A percentile compares a stretch with the other conserved stretches of the same genome.
Evolutionary conservation across 441 rosid species (phyloP).

Genomic region (Gossypium schwendimanii): DNA sequence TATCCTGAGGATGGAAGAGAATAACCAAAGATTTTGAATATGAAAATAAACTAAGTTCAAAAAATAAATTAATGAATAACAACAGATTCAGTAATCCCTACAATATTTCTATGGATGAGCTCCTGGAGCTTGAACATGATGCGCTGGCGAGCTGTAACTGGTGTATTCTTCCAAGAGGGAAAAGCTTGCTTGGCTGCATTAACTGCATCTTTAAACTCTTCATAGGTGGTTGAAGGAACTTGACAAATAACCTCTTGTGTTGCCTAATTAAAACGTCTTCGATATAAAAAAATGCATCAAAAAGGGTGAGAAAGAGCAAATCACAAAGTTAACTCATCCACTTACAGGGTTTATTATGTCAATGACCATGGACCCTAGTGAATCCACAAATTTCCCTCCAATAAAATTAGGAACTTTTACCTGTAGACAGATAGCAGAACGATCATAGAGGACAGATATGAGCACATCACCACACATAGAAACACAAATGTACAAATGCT

Average conservation of each 20-base stretch:
- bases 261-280: conserved; percentile 30
- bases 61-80: background rate
- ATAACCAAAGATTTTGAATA: conserved; percentile 5
- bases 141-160: conserved; percentile 44
- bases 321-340: background rate
- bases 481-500: background rate
- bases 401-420: conserved; percentile 46
- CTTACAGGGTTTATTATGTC: conserved; percentile 65
- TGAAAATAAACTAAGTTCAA: background rate
- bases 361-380: conserved; percentile 29
- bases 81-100: conserved; percentile 14
- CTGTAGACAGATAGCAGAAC: conserved; percentile 13
- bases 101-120: conserved; percentile 51
- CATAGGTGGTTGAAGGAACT: conserved; percentile 44
- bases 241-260: conserved; percentile 54
- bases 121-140: conserved; percentile 61
- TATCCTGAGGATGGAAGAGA: conserved; percentile 30
- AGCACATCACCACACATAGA: background rate
- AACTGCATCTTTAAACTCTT: conserved; percentile 58
- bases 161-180: conserved; percentile 46
- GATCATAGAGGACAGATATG: conserved; percentile 1
- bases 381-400: conserved; percentile 49
- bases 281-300: background rate
- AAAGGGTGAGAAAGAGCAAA: background rate
- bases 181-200: conserved; percentile 51